Conservation (phyloP, 2,329 filamentous ascomycete genomes). For the Raffaelea arxii region DNA sequence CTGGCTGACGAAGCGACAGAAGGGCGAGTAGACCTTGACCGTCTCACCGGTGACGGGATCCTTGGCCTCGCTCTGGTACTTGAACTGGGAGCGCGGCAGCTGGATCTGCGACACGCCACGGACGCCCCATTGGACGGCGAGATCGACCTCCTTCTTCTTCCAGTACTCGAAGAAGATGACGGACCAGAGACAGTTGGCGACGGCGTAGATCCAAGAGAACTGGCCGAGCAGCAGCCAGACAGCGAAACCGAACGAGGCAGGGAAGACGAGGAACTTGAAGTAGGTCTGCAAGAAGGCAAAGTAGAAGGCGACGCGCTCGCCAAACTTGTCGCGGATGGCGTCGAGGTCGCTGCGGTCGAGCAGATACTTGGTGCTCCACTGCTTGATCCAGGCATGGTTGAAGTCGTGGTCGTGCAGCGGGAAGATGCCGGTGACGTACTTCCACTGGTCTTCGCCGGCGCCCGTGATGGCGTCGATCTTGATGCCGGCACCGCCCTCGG, state of each 20-base stretch:
- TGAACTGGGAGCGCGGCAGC: conserved; percentile 60
- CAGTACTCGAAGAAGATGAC: conserved; percentile 70
- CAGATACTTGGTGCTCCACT: conserved; percentile 63
- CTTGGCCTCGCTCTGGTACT: conserved; percentile 64
- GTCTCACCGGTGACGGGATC: conserved; percentile 78
- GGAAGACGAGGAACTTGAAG: conserved; percentile 60
- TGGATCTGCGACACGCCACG: conserved; percentile 59
- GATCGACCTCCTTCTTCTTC: conserved; percentile 65
- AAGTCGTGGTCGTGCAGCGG: conserved; percentile 68
- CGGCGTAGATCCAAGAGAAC: conserved; percentile 61
- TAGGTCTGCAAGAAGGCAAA: conserved; percentile 77
- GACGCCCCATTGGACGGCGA: conserved; percentile 64
- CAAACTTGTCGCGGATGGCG: conserved; percentile 56
- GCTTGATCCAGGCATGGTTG: conserved; percentile 66
- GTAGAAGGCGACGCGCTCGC: conserved; percentile 65
- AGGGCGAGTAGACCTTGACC: conserved; percentile 64
- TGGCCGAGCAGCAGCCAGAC: conserved; percentile 60
- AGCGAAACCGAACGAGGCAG: conserved; percentile 56
- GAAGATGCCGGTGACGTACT: conserved; percentile 62
- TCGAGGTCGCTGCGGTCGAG: conserved; percentile 59
- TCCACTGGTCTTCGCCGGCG: conserved; percentile 46
- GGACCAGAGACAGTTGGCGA: conserved; percentile 59
- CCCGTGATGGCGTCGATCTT: conserved; percentile 41
- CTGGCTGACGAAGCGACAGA: conserved; percentile 67
- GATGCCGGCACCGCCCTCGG: conserved; percentile 64